Evolutionary conservation across 192 early-diverging fungal genomes (phyloP).

Genomic region (Powellomyces hirtus): DNA sequence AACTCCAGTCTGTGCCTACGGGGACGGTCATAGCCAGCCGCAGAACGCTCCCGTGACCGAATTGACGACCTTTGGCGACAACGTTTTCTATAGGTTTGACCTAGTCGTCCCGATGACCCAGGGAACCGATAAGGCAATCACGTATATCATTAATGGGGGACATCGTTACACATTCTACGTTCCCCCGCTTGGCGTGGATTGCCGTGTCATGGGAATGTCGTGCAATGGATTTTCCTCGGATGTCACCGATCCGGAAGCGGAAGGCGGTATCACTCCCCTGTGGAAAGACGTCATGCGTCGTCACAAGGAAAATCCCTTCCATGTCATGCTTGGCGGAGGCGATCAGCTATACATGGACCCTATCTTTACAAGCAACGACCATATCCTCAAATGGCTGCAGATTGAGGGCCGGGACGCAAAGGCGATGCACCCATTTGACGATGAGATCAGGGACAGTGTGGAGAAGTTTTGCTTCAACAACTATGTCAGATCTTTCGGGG

Average conservation of each 20-base stretch:
- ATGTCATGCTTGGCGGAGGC: constrained; percentile 32
- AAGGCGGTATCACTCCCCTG: constrained; percentile 17
- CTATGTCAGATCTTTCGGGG: constrained; percentile 62
- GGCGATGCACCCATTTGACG: constrained; percentile 49
- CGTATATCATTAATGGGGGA: constrained; percentile 6
- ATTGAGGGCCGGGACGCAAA: constrained; percentile 43
- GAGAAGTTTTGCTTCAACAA: constrained; percentile 70
- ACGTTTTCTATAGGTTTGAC: constrained; percentile 17
- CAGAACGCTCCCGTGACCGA: background rate
- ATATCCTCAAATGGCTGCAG: constrained; percentile 25
- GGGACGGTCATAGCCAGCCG: background rate
- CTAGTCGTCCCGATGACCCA: background rate
- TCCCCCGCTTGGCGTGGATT: background rate
- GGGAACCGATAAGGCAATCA: constrained; percentile 11
- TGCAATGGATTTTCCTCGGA: constrained; percentile 28
- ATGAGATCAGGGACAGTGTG: constrained; percentile 52
- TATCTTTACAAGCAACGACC: constrained; percentile 22
- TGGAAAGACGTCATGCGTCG: constrained; percentile 21
- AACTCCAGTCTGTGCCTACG: constrained; percentile 1
- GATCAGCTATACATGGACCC: constrained; percentile 41
- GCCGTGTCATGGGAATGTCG: constrained; percentile 7
- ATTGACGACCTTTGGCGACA: background rate
- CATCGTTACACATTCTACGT: constrained; percentile 12
- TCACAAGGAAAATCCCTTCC: constrained; percentile 22
- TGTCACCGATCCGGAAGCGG: constrained; percentile 7